A percentile compares a stretch with the other conserved stretches of the same genome.
Evolutionary conservation across 1,139 yeast species (phyloP).

Genomic region (Kodamaea arcana): DNA sequence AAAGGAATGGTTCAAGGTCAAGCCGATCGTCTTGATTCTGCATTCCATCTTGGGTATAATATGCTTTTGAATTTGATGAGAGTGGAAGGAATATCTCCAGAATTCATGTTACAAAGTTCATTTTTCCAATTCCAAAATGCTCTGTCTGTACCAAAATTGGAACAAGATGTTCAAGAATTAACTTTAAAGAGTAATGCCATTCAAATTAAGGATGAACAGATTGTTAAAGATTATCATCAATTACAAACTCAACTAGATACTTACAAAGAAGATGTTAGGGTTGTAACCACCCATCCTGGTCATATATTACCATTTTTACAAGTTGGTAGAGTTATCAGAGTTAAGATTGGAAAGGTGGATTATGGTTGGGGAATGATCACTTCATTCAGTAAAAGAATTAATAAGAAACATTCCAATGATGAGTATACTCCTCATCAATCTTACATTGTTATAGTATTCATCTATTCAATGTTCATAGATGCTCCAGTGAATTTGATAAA

Average conservation of each 20-base stretch:
- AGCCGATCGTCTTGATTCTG: conserved; percentile 93
- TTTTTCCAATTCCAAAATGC: conserved; percentile 95
- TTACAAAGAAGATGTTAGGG: conserved; percentile 75
- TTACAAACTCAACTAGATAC: conserved; percentile 64
- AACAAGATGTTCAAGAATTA: conserved; percentile 54
- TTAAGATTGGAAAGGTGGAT: conserved; percentile 53
- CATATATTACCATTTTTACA: conserved; percentile 79
- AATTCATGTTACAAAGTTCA: conserved; percentile 91
- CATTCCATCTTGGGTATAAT: conserved; percentile 93
- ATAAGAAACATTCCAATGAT: conserved; percentile 51
- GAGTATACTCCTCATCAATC: conserved; percentile 76
- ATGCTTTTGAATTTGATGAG: conserved; percentile 95
- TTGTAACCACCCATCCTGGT: conserved; percentile 90
- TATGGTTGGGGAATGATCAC: conserved; percentile 97
- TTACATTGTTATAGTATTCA: conserved; percentile 80
- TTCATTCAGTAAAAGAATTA: conserved; percentile 64
- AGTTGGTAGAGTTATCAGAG: conserved; percentile 79
- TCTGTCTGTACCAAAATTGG: conserved; percentile 81
- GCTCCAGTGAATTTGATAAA: conserved; percentile 70
- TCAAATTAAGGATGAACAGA: conserved; percentile 68
- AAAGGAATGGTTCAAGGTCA: conserved; percentile 99
- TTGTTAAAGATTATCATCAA: conserved; percentile 78
- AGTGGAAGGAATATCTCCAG: conserved; percentile 98
- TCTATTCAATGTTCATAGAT: conserved; percentile 73
- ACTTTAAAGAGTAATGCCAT: conserved; percentile 46